These are phyloP conservation scores for Juglanconis juglandina DNA, from an alignment of 2,329 filamentous ascomycete genomes.

Conservation along the genomic window DNA sequence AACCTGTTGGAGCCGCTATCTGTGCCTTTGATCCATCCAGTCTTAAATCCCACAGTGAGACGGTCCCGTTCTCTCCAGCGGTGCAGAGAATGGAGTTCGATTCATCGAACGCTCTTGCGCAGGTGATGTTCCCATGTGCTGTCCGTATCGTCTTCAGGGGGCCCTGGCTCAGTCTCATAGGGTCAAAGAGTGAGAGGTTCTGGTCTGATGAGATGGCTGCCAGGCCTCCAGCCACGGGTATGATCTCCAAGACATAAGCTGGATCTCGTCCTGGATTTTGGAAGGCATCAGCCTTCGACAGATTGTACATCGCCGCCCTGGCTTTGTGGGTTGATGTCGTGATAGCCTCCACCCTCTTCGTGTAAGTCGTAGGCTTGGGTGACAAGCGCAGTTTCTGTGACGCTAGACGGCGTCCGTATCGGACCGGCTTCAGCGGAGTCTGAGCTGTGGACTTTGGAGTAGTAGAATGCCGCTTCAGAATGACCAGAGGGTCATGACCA, in stretches of 20 bases:
- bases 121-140: constrained; percentile 61
- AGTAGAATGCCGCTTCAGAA: no score
- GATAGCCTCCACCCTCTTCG: background rate
- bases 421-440: no score
- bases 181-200: constrained; percentile 61
- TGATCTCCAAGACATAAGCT: constrained; percentile 58
- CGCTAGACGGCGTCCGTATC: no score
- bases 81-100: constrained; percentile 58
- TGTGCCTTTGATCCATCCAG: constrained; percentile 35
- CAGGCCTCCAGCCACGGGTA: constrained; percentile 43
- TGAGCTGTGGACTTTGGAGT: background rate
- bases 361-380: background rate
- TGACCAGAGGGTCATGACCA: background rate
- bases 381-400: background rate
- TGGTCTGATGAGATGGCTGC: constrained; percentile 67
- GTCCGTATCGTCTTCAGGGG: constrained; percentile 47
- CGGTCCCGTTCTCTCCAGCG: constrained; percentile 66
- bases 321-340: background rate
- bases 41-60: constrained; percentile 65
- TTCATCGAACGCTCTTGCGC: constrained; percentile 54
- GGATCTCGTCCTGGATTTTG: constrained; percentile 36
- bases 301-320: constrained; percentile 37
- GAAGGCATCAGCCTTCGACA: constrained; percentile 37
- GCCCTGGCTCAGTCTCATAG: constrained; percentile 49
- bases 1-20: constrained; percentile 44